These are phyloP conservation scores for Combretum micranthum DNA, from an alignment of 345 rosid species.

Conservation along the genomic window DNA sequence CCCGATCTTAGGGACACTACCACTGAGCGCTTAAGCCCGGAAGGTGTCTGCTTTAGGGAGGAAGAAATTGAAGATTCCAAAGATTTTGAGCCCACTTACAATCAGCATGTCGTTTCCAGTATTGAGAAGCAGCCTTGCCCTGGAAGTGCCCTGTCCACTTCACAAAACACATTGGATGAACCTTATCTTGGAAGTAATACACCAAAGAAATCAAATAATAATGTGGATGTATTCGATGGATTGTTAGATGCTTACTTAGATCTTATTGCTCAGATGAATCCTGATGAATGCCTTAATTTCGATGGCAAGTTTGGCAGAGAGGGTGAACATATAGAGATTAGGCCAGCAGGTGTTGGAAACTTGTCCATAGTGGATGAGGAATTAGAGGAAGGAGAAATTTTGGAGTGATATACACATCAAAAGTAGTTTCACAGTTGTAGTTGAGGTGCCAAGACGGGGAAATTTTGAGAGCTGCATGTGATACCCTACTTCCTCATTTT, in stretches of 20 bases:
- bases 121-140: conserved; percentile 13
- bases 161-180: conserved; percentile 6
- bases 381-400: conserved; percentile 85
- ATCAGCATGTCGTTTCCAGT: conserved; percentile 22
- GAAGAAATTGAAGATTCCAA: conserved; percentile 53
- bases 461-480: no score
- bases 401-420: conserved; percentile 17
- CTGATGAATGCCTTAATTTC: conserved; percentile 63
- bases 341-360: conserved; percentile 14
- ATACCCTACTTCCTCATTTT: no score
- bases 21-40: conserved; percentile 21
- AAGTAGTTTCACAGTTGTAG: no score
- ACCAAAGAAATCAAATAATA: conserved; percentile 14
- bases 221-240: conserved; percentile 58
- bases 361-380: conserved; percentile 27
- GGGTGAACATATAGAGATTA: conserved; percentile 19
- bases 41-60: conserved; percentile 49
- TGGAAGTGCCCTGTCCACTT: conserved; percentile 1
- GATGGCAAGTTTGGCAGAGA: conserved; percentile 43
- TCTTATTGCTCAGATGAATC: conserved; percentile 53
- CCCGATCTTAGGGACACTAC: conserved; percentile 19
- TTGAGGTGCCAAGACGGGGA: no score
- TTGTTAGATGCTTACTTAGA: conserved; percentile 60
- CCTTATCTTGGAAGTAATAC: conserved; percentile 9
- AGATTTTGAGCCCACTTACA: conserved; percentile 40